These are phyloP conservation scores for Prunus mira DNA, from an alignment of 306 rosid genomes.

Conservation along the genomic window DNA sequence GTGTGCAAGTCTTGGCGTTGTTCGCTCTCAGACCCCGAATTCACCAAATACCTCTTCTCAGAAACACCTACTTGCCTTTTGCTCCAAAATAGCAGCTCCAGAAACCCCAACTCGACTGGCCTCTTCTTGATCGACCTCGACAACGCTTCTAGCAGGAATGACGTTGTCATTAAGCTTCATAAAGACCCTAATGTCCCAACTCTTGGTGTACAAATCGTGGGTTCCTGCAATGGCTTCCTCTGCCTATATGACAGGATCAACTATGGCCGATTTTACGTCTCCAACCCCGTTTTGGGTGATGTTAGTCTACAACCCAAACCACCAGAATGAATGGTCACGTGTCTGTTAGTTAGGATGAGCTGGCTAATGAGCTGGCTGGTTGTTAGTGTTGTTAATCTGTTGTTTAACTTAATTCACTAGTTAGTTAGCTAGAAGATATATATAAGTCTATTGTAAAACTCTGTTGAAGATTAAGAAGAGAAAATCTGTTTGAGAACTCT, in stretches of 20 bases:
- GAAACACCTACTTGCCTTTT: background rate
- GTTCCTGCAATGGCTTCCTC: conserved; percentile 5
- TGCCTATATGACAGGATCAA: background rate
- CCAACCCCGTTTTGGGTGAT: conserved; percentile 1
- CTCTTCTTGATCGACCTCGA: conserved; percentile 8
- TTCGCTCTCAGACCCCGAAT: background rate
- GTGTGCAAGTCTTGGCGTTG: conserved; percentile 8
- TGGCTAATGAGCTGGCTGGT: too few relatives aligned
- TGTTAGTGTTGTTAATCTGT: too few relatives aligned
- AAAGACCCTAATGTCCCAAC: background rate
- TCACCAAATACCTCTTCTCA: background rate
- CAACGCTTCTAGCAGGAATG: background rate
- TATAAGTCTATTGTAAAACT: too few relatives aligned
- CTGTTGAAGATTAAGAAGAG: too few relatives aligned
- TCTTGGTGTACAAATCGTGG: background rate
- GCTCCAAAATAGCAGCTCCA: background rate
- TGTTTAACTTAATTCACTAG: too few relatives aligned
- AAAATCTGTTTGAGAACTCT: too few relatives aligned
- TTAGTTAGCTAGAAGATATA: too few relatives aligned
- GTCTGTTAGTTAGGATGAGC: too few relatives aligned
- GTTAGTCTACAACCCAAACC: too few relatives aligned
- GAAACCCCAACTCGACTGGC: background rate
- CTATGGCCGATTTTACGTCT: background rate
- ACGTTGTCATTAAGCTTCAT: background rate
- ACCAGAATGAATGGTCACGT: too few relatives aligned